Evolutionary conservation across 192 early-diverging fungal species (phyloP).

Genomic region (Dissophora globulifera): DNA sequence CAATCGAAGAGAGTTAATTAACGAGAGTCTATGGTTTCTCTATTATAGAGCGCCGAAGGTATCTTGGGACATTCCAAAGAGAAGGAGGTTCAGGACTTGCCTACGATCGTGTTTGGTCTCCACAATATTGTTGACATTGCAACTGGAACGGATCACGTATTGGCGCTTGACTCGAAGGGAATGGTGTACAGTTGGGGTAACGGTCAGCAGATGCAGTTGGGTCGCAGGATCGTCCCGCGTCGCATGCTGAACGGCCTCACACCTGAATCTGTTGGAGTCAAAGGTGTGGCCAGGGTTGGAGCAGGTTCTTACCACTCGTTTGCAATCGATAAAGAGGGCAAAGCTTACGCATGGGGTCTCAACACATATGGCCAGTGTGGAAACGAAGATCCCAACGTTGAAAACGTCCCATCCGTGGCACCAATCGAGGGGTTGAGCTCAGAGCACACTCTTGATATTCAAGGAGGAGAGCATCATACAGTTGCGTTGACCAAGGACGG

Average conservation of each 20-base stretch:
- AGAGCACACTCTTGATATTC: slow-evolving; percentile 64
- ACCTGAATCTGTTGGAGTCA: slow-evolving; percentile 64
- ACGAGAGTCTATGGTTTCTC: too few relatives aligned
- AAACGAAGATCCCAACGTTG: slow-evolving; percentile 44
- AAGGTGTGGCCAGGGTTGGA: slow-evolving; percentile 71
- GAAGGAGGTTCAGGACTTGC: slow-evolving; percentile 71
- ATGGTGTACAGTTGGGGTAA: slow-evolving; percentile 91
- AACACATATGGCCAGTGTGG: slow-evolving; percentile 95
- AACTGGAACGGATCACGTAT: slow-evolving; percentile 87
- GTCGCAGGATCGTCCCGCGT: slow-evolving; percentile 82
- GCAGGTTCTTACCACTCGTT: slow-evolving; percentile 89
- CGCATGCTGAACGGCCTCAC: slow-evolving; percentile 71
- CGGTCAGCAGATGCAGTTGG: slow-evolving; percentile 90
- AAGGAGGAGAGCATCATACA: slow-evolving; percentile 90
- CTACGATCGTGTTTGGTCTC: slow-evolving; percentile 63
- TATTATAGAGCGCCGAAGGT: slow-evolving; percentile 76
- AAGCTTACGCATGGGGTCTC: slow-evolving; percentile 85
- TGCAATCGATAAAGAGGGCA: slow-evolving; percentile 72
- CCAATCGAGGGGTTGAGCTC: slow-evolving; percentile 61
- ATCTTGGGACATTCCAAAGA: slow-evolving; percentile 83
- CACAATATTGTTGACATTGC: slow-evolving; percentile 79
- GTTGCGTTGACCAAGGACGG: slow-evolving; percentile 81
- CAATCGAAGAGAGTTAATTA: too few relatives aligned
- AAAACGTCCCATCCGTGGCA: slow-evolving; percentile 66
- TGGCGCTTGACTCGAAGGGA: slow-evolving; percentile 77